Evolutionary conservation across 306 rosid genomes (phyloP), one percentile per base, ranked within the genome.

Genomic region (Prinsepia uniflora): DNA sequence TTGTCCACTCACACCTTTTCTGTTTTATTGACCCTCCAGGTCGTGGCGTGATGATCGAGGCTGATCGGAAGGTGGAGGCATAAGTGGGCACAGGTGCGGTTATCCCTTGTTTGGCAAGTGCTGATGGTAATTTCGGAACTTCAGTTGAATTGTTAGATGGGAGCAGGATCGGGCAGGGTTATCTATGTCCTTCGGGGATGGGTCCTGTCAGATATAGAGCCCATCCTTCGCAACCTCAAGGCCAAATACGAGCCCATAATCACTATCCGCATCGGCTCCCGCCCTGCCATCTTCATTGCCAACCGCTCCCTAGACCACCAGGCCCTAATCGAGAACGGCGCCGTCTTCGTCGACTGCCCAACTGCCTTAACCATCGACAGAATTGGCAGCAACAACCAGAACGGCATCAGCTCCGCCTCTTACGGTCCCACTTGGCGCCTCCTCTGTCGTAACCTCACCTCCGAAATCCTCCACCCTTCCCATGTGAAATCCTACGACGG

Each of bases 361-460:
- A 56, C 43, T 6, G 53, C 79, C 18, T 13, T 48, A 2, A 44
- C 48, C 45, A 39, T 49, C 54, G 7, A 0, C 57, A 34, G 10
- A 47, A 40, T 61, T 71, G 0, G 11, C 7, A 34, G 0, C 79
- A 39, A 72, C 19, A 53, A 72, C 63, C 78, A 67, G 19, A 72
- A 73, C 75, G 74, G 2, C 20, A 68, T 79, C 68, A 62, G 42
- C 79, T 63, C 75, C 54, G 55, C 79, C 62, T 0, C 13, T 41
- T 73, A 79, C 63, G 79, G 82, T 42, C 40, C 79, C 42, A 63
- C 71, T 5, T 73, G 79, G 82, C 79, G 82, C 24, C 55, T 63
- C 67, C 75, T 79, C 67, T 79, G 82, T 67, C 79, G 82, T n/a
- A 79, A 79, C 56, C 71, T 79, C 68, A 63, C 75, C 24, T 36